These are phyloP conservation scores for Capronia coronata DNA, from an alignment of 2,329 filamentous ascomycete genomes.

Conservation along the genomic window DNA sequence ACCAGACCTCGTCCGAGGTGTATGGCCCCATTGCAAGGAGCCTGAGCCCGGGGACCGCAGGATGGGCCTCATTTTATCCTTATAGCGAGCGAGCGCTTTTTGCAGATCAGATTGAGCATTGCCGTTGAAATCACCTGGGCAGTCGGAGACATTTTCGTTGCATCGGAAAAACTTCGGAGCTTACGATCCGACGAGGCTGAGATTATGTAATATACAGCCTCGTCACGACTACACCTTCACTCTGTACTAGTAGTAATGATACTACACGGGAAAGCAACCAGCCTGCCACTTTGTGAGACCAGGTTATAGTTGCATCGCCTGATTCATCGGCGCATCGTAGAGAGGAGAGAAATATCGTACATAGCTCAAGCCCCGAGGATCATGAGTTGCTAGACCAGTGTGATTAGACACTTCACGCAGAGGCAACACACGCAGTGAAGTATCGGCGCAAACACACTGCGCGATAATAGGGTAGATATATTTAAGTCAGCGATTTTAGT, in stretches of 20 bases:
- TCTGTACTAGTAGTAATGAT: too few species aligned
- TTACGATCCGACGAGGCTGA: neutral
- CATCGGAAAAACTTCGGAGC: slow-evolving; percentile 9
- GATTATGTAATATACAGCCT: slow-evolving; percentile 1
- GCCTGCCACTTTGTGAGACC: too few species aligned
- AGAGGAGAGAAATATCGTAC: too few species aligned
- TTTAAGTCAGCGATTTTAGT: neutral
- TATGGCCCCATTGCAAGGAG: slow-evolving; percentile 26
- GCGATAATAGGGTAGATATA: neutral
- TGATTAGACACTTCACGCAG: too few species aligned
- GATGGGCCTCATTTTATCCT: slow-evolving; percentile 12
- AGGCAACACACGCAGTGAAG: neutral
- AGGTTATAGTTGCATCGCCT: too few species aligned
- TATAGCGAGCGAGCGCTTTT: neutral
- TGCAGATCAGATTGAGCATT: neutral
- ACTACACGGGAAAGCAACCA: too few species aligned
- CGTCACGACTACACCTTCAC: neutral
- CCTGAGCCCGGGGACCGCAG: slow-evolving; percentile 15
- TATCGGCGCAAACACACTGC: neutral
- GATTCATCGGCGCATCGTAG: too few species aligned
- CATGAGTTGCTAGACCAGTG: too few species aligned
- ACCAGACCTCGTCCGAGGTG: slow-evolving; percentile 25
- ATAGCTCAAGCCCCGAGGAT: too few species aligned
- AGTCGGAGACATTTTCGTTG: neutral
- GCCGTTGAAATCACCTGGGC: neutral